phyloP scores from a whole-genome alignment of 2,329 filamentous ascomycete species.

The Intubia oerlemansii region DNA sequence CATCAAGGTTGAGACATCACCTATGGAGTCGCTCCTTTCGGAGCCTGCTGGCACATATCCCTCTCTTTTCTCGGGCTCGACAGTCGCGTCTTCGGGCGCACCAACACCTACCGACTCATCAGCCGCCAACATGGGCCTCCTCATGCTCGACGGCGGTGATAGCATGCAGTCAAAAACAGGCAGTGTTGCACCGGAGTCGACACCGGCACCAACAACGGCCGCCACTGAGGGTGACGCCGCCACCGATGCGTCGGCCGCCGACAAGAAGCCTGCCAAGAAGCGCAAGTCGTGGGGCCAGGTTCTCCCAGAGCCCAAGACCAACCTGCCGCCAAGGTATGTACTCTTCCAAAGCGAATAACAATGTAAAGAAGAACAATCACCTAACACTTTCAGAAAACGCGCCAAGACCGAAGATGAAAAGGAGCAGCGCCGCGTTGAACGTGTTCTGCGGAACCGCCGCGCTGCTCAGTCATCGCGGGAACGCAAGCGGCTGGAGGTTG shows the following conservation, averaged over 20 bases:
- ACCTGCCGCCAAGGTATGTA: slow-evolving; percentile 66
- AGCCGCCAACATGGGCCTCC: too few species aligned
- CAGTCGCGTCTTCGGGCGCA: slow-evolving; percentile 23
- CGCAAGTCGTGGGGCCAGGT: slow-evolving; percentile 98
- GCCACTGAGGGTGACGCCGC: too few species aligned
- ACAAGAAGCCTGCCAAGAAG: slow-evolving; percentile 73
- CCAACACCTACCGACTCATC: too few species aligned
- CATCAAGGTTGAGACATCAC: slow-evolving; percentile 31
- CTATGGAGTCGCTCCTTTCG: slow-evolving; percentile 31
- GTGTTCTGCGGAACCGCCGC: slow-evolving; percentile 86
- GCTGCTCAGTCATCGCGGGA: slow-evolving; percentile 93
- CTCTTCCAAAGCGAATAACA: too few species aligned
- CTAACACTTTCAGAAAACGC: slow-evolving; percentile 44
- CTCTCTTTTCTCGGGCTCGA: slow-evolving; percentile 18
- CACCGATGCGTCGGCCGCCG: slow-evolving; percentile 9
- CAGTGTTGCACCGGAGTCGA: too few species aligned
- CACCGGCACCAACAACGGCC: too few species aligned
- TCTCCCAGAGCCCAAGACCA: slow-evolving; percentile 89
- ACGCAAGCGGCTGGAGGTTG: slow-evolving; percentile 72
- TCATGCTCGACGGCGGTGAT: not conserved
- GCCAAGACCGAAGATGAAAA: slow-evolving; percentile 99
- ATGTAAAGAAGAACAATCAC: too few species aligned
- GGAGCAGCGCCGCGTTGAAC: slow-evolving; percentile 91
- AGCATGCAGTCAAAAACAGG: too few species aligned
- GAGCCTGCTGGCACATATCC: slow-evolving; percentile 12